These are phyloP conservation scores for Nakazawaea laoshanensis DNA, from an alignment of 805 yeast genomes.

Conservation along the genomic window DNA sequence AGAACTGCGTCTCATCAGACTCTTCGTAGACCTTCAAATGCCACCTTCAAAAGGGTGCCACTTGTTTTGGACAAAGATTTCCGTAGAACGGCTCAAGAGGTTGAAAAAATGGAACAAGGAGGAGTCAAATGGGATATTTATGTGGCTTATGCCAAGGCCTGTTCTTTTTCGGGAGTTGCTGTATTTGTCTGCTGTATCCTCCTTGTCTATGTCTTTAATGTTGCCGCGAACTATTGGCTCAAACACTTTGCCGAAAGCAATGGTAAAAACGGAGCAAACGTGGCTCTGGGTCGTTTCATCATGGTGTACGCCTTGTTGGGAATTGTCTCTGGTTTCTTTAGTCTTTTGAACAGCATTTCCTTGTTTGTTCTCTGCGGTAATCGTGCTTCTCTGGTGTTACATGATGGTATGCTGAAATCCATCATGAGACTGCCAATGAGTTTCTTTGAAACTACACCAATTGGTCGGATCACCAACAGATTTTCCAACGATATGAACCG, in stretches of 20 bases:
- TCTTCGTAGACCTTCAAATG: slow-evolving; percentile 54
- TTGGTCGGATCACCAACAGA: slow-evolving; percentile 85
- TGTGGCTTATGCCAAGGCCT: slow-evolving; percentile 47
- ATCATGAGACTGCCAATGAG: slow-evolving; percentile 91
- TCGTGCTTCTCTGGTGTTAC: slow-evolving; percentile 70
- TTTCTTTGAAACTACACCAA: slow-evolving; percentile 92
- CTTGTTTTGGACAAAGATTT: slow-evolving; percentile 17
- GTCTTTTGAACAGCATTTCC: slow-evolving; percentile 34
- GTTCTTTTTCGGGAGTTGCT: slow-evolving; percentile 43
- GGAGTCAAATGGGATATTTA: slow-evolving; percentile 48
- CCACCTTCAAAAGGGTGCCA: slow-evolving; percentile 42
- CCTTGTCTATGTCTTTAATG: slow-evolving; percentile 25
- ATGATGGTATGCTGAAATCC: slow-evolving; percentile 59
- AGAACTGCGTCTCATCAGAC: slow-evolving; percentile 17
- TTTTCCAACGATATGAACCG: slow-evolving; percentile 88
- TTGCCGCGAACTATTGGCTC: slow-evolving; percentile 80
- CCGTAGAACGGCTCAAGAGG: slow-evolving; percentile 35
- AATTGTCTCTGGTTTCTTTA: slow-evolving; percentile 38
- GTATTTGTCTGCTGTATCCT: slow-evolving; percentile 24
- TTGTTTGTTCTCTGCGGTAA: slow-evolving; percentile 66
- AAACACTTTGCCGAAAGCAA: slow-evolving; percentile 85
- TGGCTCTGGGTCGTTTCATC: slow-evolving; percentile 36
- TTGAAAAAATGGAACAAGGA: slow-evolving; percentile 51
- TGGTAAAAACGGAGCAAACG: slow-evolving; percentile 32
- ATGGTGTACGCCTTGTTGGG: slow-evolving; percentile 50